A percentile compares a stretch with the other conserved stretches of the same genome.
Evolutionary conservation across 2,329 filamentous ascomycete genomes (phyloP).

Genomic region (Neurospora sp.): DNA sequence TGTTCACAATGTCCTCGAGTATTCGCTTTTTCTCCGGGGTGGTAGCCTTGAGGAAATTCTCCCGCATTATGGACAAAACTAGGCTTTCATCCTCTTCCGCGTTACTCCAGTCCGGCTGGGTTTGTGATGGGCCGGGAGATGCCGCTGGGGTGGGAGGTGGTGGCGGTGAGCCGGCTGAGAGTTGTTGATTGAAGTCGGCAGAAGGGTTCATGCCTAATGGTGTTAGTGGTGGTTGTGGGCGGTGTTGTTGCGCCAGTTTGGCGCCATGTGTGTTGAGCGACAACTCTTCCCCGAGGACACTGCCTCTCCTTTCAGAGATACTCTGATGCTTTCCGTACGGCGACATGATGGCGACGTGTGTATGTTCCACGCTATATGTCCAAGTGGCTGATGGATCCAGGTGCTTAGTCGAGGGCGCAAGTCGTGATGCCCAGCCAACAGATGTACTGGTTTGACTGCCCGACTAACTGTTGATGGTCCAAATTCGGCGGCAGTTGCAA

Average conservation of each 20-base stretch:
- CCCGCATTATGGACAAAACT: conserved; percentile 67
- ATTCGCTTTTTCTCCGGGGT: conserved; percentile 69
- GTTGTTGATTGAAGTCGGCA: conserved; percentile 50
- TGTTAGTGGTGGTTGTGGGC: conserved; percentile 50
- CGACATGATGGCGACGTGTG: conserved; percentile 25
- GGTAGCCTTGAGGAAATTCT: conserved; percentile 70
- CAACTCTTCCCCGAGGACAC: conserved; percentile 46
- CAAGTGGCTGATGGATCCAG: background rate
- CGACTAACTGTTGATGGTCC: background rate
- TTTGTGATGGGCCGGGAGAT: conserved; percentile 51
- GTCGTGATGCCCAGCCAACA: background rate
- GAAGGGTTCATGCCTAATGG: conserved; percentile 54
- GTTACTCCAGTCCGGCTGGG: conserved; percentile 63
- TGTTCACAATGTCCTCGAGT: conserved; percentile 78
- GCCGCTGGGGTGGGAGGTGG: conserved; percentile 57
- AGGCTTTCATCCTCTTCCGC: conserved; percentile 73
- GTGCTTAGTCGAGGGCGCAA: background rate
- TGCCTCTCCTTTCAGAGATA: conserved; percentile 52
- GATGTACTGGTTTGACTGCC: background rate
- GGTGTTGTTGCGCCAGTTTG: conserved; percentile 39
- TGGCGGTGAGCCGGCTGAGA: conserved; percentile 47
- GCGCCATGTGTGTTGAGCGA: conserved; percentile 40
- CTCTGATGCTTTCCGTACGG: conserved; percentile 41
- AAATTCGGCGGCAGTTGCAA: background rate
- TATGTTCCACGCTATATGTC: background rate